Percentiles rank a stretch among this genome's conserved stretches.
Evolutionary conservation across 2,329 filamentous ascomycete species (phyloP).

Genomic region (Aureobasidium namibiae): DNA sequence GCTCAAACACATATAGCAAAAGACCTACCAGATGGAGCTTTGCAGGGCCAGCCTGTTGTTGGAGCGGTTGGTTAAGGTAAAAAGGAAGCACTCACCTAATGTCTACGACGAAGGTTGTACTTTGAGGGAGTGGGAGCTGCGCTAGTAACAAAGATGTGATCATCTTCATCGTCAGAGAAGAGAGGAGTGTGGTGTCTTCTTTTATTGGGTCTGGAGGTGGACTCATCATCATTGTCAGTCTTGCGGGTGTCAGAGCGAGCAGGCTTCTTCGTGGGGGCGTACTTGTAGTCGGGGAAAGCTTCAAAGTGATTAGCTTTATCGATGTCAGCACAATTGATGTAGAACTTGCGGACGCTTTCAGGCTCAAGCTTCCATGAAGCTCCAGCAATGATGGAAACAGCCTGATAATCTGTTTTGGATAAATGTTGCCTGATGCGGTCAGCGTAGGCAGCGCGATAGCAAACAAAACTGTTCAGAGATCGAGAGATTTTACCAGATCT

Average conservation of each 20-base stretch:
- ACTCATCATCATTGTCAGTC: neutral
- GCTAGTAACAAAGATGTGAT: neutral
- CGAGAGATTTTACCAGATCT: neutral
- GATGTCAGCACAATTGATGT: neutral
- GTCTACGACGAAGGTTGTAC: neutral
- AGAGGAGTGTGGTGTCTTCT: neutral
- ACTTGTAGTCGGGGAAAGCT: neutral
- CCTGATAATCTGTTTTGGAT: neutral
- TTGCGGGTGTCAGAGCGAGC: neutral
- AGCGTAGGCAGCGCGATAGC: neutral
- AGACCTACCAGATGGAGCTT: neutral
- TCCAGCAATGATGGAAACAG: neutral
- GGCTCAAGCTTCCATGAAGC: neutral
- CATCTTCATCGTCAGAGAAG: neutral
- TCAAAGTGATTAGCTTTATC: neutral
- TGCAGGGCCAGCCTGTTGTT: neutral
- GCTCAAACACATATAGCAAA: neutral
- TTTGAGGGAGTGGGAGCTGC: neutral
- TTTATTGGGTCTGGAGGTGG: neutral
- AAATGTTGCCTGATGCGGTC: neutral
- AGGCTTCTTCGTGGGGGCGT: neutral
- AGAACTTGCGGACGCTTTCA: neutral
- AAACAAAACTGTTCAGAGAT: neutral
- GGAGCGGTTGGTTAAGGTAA: neutral
- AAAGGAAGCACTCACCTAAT: neutral